Percentiles rank a stretch among this genome's conserved stretches.
Evolutionary conservation across 2,329 filamentous ascomycete genomes (phyloP).

Genomic region (Triangularia setosa): DNA sequence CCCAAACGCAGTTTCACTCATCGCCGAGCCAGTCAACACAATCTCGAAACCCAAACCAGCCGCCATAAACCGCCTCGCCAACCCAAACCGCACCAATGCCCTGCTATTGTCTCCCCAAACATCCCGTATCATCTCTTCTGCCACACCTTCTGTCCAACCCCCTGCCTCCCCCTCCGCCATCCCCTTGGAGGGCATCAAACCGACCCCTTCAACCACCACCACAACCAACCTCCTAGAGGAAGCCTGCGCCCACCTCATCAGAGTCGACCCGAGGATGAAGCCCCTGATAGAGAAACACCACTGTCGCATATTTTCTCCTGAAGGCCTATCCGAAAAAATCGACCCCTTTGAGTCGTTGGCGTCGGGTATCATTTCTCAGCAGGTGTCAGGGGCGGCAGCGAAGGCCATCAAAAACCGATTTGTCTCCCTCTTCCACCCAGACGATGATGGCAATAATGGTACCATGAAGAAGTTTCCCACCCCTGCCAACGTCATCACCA

Average conservation of each 20-base stretch:
- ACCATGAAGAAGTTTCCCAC: conserved; percentile 63
- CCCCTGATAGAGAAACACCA: conserved; percentile 68
- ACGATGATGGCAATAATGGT: conserved; percentile 27
- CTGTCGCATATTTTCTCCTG: conserved; percentile 75
- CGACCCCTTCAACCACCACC: conserved; percentile 44
- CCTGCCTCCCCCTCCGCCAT: conserved; percentile 36
- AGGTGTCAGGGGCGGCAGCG: conserved; percentile 90
- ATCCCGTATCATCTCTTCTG: conserved; percentile 50
- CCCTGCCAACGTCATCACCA: conserved; percentile 66
- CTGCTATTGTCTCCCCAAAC: conserved; percentile 68
- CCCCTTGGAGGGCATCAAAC: conserved; percentile 29
- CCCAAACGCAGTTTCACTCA: conserved; percentile 41
- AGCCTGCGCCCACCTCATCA: conserved; percentile 70
- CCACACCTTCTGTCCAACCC: conserved; percentile 26
- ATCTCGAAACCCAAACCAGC: conserved; percentile 39
- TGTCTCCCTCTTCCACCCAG: conserved; percentile 61
- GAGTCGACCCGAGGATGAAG: conserved; percentile 67
- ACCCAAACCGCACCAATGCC: conserved; percentile 64
- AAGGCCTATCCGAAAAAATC: conserved; percentile 76
- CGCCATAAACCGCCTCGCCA: conserved; percentile 53
- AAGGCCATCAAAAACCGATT: conserved; percentile 86
- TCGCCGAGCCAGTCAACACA: conserved; percentile 29
- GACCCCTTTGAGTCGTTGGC: conserved; percentile 83
- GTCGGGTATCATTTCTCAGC: conserved; percentile 90
- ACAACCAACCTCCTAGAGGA: conserved; percentile 69